Evolutionary conservation across 2,329 filamentous ascomycete genomes (phyloP), one percentile per base, ranked within the genome.

Genomic region (Corinectria fuckeliana): DNA sequence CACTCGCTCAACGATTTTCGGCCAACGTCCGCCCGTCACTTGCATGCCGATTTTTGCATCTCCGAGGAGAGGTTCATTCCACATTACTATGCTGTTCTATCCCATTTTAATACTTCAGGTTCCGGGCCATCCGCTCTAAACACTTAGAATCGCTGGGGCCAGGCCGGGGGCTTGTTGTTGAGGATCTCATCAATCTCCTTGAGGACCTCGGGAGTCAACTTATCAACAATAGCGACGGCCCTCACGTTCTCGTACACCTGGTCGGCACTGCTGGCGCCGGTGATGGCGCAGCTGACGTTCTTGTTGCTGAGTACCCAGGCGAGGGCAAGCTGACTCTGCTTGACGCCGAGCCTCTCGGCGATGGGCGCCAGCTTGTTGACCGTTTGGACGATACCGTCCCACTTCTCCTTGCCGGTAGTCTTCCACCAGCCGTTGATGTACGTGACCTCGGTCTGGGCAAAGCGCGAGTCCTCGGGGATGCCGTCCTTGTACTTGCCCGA

Each of bases 401-500:
- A 88, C 45, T 74, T 75, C 48, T 85, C 82, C 69, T 80, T 78
- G 58, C 78, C 78, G 10, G 81, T 84, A 30, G 77, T 72, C 72
- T 82, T 77, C 80, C 80, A 82, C 74, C 77, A 83, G 34, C 81
- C 79, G 58, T 80, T 76, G 66, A 88, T 80, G 71, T 83, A 88
- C 51, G 82, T 79, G 60, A 88, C 81, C 50, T 83, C 78, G 39
- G 81, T 81, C 66, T 81, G 80, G 11, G 82, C 81, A 58, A 88
- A 78, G 25, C 88, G 79, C n/a, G 84, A 86, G 62, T 83, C 82
- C 4, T 82, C 76, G 4, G 86, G 86, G 38, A 88, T 83, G 25
- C 84, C 85, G 65, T 88, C 76, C 72, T 85, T 87, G 76, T 90
- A 90, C 74, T 90, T 90, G 45, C 88, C 88, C 0, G 86, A 86